Evolutionary conservation across 768 basidiomycete species (phyloP).

Genomic region (Fomitopsis pulvina): DNA sequence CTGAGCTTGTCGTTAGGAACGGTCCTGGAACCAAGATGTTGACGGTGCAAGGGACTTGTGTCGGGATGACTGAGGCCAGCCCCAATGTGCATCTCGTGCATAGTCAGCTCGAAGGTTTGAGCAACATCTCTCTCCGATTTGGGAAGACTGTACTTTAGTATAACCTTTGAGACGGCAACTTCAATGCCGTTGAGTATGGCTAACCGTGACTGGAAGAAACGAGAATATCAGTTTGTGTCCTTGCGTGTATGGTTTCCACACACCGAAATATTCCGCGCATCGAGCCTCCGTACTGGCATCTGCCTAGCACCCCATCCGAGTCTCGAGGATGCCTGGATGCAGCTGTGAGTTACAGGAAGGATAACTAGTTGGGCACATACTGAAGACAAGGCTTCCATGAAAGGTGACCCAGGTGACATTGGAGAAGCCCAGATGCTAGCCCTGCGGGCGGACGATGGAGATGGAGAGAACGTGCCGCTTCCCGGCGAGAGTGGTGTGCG

Average conservation of each 20-base stretch:
- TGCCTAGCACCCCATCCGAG: constrained; percentile 34
- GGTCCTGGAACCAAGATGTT: constrained; percentile 43
- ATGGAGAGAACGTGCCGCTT: not conserved
- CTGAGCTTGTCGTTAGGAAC: constrained; percentile 30
- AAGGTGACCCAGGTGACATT: constrained; percentile 18
- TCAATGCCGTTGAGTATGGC: constrained; percentile 38
- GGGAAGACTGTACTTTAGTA: constrained; percentile 31
- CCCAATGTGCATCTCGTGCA: constrained; percentile 34
- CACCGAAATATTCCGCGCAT: constrained; percentile 7
- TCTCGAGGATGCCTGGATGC: constrained; percentile 40
- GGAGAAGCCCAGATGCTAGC: constrained; percentile 16
- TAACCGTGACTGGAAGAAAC: constrained; percentile 33
- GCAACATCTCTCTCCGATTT: constrained; percentile 19
- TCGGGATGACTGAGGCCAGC: constrained; percentile 44
- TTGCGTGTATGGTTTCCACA: constrained; percentile 1
- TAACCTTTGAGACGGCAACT: constrained; percentile 42
- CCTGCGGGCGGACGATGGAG: not conserved
- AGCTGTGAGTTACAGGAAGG: not conserved
- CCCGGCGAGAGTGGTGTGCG: not conserved
- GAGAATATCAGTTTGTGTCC: constrained; percentile 7
- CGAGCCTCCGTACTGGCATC: constrained; percentile 21
- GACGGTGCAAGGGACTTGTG: constrained; percentile 37
- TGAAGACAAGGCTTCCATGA: constrained; percentile 26
- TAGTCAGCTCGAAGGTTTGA: constrained; percentile 35
- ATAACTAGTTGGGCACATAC: constrained; percentile 23